These are phyloP conservation scores for Pistacia integerrima DNA, from an alignment of 345 rosid genomes.

Conservation along the genomic window DNA sequence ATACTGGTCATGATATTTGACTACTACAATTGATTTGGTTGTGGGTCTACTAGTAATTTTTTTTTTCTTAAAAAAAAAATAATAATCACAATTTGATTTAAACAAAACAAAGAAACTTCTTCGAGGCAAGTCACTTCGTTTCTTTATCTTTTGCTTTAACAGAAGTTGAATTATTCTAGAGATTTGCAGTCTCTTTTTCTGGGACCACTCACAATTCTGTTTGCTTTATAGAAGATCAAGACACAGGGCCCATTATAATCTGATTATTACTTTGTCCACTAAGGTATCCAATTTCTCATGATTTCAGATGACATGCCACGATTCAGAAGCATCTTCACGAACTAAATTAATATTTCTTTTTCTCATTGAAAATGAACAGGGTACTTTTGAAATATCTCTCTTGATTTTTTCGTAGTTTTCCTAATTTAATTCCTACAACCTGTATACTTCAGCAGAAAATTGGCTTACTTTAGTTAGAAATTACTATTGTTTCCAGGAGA, in stretches of 20 bases:
- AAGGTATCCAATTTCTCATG: conserved; percentile 5
- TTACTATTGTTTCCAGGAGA: too few species aligned
- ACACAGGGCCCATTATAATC: conserved; percentile 25
- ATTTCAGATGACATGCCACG: conserved; percentile 12
- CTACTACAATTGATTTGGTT: background rate
- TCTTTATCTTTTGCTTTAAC: conserved; percentile 21
- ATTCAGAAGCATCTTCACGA: background rate
- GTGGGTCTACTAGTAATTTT: conserved; percentile 21
- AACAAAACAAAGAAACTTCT: conserved; percentile 8
- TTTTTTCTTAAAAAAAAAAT: background rate
- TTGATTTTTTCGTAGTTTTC: too few species aligned
- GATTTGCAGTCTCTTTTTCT: background rate
- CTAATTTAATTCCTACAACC: too few species aligned
- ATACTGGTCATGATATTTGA: conserved; percentile 19
- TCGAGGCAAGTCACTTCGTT: conserved; percentile 19
- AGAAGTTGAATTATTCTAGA: conserved; percentile 23
- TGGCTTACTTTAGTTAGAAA: too few species aligned
- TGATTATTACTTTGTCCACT: conserved; percentile 23
- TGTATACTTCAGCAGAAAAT: too few species aligned
- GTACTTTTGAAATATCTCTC: too few species aligned
- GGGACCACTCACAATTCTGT: conserved; percentile 33
- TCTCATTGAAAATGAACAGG: too few species aligned
- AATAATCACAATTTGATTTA: conserved; percentile 8
- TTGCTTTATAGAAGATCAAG: conserved; percentile 36
- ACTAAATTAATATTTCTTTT: background rate